Evolutionary conservation across 2,329 filamentous ascomycete genomes (phyloP), one percentile per base, ranked within the genome.

Genomic region (Meredithiella fracta): DNA sequence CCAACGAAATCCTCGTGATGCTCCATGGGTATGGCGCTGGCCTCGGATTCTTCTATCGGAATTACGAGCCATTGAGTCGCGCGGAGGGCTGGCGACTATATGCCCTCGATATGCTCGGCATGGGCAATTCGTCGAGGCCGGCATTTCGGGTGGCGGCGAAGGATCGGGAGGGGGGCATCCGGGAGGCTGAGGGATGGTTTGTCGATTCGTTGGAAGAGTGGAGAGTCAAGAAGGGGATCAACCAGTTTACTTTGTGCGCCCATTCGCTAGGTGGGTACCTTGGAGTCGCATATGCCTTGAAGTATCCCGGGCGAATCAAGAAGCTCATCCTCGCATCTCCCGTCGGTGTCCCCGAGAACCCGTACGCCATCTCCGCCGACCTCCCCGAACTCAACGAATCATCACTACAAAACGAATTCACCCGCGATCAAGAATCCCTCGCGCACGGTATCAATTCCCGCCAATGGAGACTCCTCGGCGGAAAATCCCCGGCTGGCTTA

Each of bases 31-130:
- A 98, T 67, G 92, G 92, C 50, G 92, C 92, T 1, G 92, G 92
- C 0, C 76, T 98, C 0, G 92, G 91, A 22, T 97, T 98, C 70
- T 98, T 94, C 74, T 98, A 96, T 75, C 91, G 92, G 70, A 98
- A 98, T 67, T 95, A 94, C 59, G 92, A 98, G 68, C 81, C 83
- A 4, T 71, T 98, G 34, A 90, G 84, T 49, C 81, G 90, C 17
- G 71, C 81, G 1, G 73, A 77, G 26, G 89, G 90, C 26, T 94
- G 92, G 82, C 90, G 87, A 64, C 71, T 98, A 17, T 97, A 92
- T 66, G 88, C 91, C 1, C 73, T 98, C n/a, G 91, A 98, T 64
- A 80, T 97, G 76, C 75, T 96, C 15, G 91, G 91, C 58, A 96
- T 96, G 86, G 91, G 91, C 58, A 83, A 94, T 14, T 54, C 60